A percentile compares a stretch with the other conserved stretches of the same genome.
These are phyloP conservation scores for Exophiala sp. DNA, from an alignment of 2,329 filamentous ascomycete species.

Conservation along the genomic window DNA sequence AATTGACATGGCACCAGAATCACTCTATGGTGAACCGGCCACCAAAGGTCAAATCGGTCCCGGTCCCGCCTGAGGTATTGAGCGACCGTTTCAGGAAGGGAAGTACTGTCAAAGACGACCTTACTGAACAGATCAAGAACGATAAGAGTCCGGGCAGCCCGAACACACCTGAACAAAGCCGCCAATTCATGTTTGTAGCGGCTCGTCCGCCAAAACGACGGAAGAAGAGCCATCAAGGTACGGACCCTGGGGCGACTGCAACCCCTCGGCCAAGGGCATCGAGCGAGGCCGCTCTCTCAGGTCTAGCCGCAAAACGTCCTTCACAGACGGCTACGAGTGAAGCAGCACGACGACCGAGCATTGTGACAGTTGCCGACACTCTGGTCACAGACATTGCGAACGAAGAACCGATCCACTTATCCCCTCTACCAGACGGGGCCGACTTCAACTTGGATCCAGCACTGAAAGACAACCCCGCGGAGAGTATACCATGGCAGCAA, in stretches of 20 bases:
- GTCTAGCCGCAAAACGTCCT: no score
- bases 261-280: neutral
- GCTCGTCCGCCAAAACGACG: slow-evolving; percentile 9
- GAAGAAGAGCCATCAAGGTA: neutral
- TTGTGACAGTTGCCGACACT: no score
- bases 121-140: no score
- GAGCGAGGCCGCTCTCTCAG: neutral
- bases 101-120: no score
- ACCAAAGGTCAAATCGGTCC: slow-evolving; percentile 2
- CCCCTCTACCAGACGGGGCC: neutral
- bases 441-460: neutral
- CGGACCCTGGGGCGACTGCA: neutral
- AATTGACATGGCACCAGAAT: slow-evolving; percentile 12
- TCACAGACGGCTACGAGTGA: neutral
- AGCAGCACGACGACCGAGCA: neutral
- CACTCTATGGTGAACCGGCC: slow-evolving; percentile 11
- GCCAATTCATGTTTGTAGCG: slow-evolving; percentile 8
- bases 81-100: no score
- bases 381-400: no score
- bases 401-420: no score
- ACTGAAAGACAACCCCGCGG: neutral
- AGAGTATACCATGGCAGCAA: neutral
- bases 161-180: neutral
- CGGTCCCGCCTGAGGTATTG: neutral
- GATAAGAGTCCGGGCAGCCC: neutral